phyloP scores from a whole-genome alignment of 306 rosid genomes.

The Arachis stenosperma region DNA sequence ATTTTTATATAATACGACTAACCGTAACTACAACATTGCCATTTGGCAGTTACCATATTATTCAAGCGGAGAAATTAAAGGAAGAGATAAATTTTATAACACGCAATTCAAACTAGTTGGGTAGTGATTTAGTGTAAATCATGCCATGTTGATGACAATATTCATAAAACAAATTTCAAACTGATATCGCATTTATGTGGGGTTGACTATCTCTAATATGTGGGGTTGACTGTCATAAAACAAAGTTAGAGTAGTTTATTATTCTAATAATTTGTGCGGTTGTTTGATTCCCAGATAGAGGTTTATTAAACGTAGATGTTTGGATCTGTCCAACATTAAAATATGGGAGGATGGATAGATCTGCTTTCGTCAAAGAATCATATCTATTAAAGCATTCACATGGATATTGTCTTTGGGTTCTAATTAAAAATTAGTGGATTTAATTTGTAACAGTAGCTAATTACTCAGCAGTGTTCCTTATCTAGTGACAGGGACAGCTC shows the following conservation, averaged over 20 bases:
- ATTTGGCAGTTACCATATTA: not conserved
- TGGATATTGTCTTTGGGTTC: conserved; percentile 32
- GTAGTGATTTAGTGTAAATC: conserved; percentile 27
- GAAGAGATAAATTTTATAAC: conserved; percentile 31
- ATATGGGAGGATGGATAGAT: not conserved
- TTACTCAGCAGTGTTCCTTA: not conserved
- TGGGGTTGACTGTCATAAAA: no score
- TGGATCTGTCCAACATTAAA: conserved; percentile 38
- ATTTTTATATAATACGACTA: no score
- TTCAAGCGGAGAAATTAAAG: conserved; percentile 4
- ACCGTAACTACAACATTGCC: no score
- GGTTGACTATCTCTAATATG: conserved; percentile 42
- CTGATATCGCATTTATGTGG: conserved; percentile 38
- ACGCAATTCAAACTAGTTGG: conserved; percentile 45
- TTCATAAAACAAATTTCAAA: conserved; percentile 25
- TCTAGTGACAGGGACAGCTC: conserved; percentile 40
- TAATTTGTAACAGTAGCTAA: conserved; percentile 24
- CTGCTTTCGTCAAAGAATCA: conserved; percentile 43
- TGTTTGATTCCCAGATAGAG: conserved; percentile 44
- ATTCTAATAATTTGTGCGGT: conserved; percentile 24
- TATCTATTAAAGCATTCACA: conserved; percentile 45
- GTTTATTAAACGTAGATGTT: conserved; percentile 30
- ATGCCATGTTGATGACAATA: conserved; percentile 25
- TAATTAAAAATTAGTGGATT: conserved; percentile 35
- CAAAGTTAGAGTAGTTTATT: not conserved